Conservation (phyloP, 2,329 filamentous ascomycete genomes). For the Fusarium caatingaense region DNA sequence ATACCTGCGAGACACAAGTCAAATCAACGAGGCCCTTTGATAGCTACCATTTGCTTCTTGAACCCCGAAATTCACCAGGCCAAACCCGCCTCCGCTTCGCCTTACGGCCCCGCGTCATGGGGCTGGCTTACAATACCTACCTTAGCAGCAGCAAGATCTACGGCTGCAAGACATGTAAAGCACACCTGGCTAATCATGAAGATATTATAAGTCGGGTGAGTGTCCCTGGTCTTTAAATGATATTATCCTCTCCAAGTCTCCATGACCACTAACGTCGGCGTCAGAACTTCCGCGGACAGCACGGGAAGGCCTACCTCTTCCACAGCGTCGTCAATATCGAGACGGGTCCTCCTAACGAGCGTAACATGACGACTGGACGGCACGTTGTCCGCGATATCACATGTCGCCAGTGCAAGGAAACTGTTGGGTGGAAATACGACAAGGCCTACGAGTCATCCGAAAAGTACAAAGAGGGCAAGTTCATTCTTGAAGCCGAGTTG, state of each 20-base stretch:
- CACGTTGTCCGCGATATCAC: constrained; percentile 94
- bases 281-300: constrained; percentile 97
- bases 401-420: constrained; percentile 90
- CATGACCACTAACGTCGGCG: constrained; percentile 10
- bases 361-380: constrained; percentile 96
- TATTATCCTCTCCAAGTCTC: not conserved
- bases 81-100: constrained; percentile 1
- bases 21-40: not conserved
- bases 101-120: constrained; percentile 67
- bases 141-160: constrained; percentile 89
- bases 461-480: constrained; percentile 99
- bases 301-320: constrained; percentile 98
- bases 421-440: constrained; percentile 99
- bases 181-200: constrained; percentile 93
- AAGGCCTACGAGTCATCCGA: constrained; percentile 92
- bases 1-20: not conserved
- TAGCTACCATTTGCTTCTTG: not conserved
- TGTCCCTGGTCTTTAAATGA: not conserved
- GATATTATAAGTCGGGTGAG: constrained; percentile 93
- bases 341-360: constrained; percentile 85
- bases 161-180: constrained; percentile 94
- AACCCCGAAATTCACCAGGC: not conserved
- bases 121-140: constrained; percentile 91
- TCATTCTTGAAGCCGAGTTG: constrained; percentile 92
- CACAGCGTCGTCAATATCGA: constrained; percentile 92